Evolutionary conservation across 768 basidiomycete species (phyloP), one percentile per base, ranked within the genome.

Genomic region (Amanita polypyramis): DNA sequence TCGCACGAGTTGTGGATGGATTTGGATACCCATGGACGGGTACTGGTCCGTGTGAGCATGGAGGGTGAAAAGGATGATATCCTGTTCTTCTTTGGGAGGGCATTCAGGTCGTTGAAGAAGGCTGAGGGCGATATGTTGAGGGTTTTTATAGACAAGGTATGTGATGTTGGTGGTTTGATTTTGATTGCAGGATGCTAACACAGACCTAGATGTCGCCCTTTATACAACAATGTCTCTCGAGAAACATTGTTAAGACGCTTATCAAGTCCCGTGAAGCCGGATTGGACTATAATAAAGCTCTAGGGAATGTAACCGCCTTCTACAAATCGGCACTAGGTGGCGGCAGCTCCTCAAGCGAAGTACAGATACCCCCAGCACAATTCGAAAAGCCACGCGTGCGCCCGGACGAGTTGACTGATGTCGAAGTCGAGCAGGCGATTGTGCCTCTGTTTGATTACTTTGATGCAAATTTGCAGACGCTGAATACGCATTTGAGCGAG

Each of bases 1-100:
- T 72, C 91, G 2, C 92, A 93, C 57, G 96, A 99, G 51, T 62
- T 94, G 5, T 93, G 93, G 86, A 75, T 94, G 68, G 85, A 90
- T 51, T 69, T 98, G 12, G 94, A 97, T 59, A 80, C 83, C 0
- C 75, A 80, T 46, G 93, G 96, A 4, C 78, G 91, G 29, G 75
- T 97, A 43, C 67, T 96, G 32, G 69, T 96, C 27, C 78, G 96
- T 15, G 76, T 98, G 50, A 94, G 91, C 60, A 96, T 98, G 93
- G 96, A 99, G 60, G 93, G 94, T 45, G 96, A 98, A 73, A 93
- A 95, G 65, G 93, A 96, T 56, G 96, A 99, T 61, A 89, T 92
- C 6, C 88, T 88, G 55, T 99, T 96, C 70, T 94, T 87, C 71
- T 99, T 98, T 58, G 96, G 96, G 21, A 76, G 93, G 27, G 95